Evolutionary conservation across 352 stramenopile species (phyloP).

Genomic region (Discostella stelligera): DNA sequence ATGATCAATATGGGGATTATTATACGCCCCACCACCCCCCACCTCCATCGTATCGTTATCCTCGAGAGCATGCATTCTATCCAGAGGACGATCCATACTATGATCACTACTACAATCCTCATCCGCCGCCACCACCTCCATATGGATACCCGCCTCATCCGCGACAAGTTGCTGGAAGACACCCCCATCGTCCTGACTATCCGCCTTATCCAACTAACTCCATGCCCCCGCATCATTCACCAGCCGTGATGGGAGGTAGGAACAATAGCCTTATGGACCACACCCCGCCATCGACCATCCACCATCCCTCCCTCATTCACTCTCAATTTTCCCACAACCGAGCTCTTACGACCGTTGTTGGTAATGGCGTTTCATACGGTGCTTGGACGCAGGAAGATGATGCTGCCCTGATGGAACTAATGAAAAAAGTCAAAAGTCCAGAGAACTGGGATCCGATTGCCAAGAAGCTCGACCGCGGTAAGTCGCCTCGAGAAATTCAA

Average conservation of each 20-base stretch:
- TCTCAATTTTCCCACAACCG: constrained; percentile 8
- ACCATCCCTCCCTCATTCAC: constrained; percentile 2
- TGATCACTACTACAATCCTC: constrained; percentile 23
- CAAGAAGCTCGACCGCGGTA: constrained; percentile 55
- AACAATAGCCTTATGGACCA: neutral
- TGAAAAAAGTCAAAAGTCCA: constrained; percentile 81
- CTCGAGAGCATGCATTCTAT: neutral
- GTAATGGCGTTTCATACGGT: neutral
- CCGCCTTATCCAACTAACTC: neutral
- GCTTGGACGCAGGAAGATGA: constrained; percentile 75
- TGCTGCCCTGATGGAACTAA: constrained; percentile 61
- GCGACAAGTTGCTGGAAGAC: neutral
- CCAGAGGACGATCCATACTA: constrained; percentile 24
- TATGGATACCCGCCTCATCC: constrained; percentile 10
- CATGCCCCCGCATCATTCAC: neutral
- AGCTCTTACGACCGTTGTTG: neutral
- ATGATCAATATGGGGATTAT: constrained; percentile 8
- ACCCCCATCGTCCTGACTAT: constrained; percentile 7
- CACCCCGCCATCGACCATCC: constrained; percentile 2
- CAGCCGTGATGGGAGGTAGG: neutral
- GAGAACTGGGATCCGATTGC: constrained; percentile 77
- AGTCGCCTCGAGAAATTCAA: constrained; percentile 65
- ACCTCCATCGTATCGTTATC: constrained; percentile 15
- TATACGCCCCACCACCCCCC: constrained; percentile 20
- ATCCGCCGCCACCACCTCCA: constrained; percentile 20